Base-by-base conservation (phyloP, 225 moss, liverwort and hornwort genomes). In the Antitrichia curtipendula region DNA sequence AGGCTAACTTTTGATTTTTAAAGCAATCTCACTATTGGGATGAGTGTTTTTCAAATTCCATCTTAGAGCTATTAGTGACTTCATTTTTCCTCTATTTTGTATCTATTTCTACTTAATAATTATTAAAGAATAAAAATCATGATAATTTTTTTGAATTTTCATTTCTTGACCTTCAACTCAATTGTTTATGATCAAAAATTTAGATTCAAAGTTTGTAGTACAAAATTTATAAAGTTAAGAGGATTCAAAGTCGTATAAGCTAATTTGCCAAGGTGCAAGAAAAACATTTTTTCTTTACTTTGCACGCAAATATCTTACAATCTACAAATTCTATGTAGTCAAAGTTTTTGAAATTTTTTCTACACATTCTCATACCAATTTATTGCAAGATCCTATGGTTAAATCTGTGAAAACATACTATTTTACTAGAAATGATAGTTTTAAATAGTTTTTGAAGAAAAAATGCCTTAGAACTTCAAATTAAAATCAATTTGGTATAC, bases 11-110 rank as follows among this genome's bases (percentile, higher is more conserved):
- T 17, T 17, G 6, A 72, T 29, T 18, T 4, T 45, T 28, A 29
- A 41, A 28, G 3, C 3, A 28, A 29, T 16, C 0, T 17, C 6
- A 7, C 0, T 10, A 0, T 45, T 7, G 10, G 18, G 0, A 17
- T 6, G 5, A 28, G 5, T 45, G 1, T 29, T 29, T 45, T 72
- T 70, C 1, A 17, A n/a, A 45, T 17, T 72, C 7, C 2, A 17
- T 47, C 17, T 72, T 29, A 10, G 17, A 45, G 28, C 2, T 45
- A 38, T 68, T 10, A 18, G 18, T 10, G 4, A 18, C 29, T 73
- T 47, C 7, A 47, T 73, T 45, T 47, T 18, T 18, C 2, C 38
- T 29, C 47, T 73, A 73, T 47, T 1, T 29, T 1, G 1, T 45
- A 45, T 1, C 6, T 28, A 28, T 45, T 28, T 45, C 28, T 29